phyloP scores from a whole-genome alignment of 2,329 filamentous ascomycete species.

The Diaporthe citrichinensis region DNA sequence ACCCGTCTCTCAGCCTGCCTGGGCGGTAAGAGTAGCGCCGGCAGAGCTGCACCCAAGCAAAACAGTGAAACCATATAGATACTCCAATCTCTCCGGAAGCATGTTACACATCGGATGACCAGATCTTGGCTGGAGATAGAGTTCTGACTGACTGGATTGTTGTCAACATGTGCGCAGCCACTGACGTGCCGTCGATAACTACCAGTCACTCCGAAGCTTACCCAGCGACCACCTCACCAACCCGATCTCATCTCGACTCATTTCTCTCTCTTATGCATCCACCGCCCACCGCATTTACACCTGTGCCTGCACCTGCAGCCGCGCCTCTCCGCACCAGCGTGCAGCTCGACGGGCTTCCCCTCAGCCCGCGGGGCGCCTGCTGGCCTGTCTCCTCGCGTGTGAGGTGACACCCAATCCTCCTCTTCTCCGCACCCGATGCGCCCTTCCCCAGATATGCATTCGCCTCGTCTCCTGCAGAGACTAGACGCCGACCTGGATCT shows the following conservation, averaged over 20 bases:
- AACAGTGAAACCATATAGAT: background rate
- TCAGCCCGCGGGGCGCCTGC: background rate
- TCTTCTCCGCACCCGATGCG: conserved; percentile 35
- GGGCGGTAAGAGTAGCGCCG: conserved; percentile 10
- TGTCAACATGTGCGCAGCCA: conserved; percentile 18
- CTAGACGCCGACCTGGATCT: conserved; percentile 5
- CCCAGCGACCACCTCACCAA: conserved; percentile 6
- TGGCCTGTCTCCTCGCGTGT: background rate
- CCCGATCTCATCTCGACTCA: background rate
- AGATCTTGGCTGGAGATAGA: conserved; percentile 28
- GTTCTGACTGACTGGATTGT: conserved; percentile 21
- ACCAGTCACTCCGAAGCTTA: conserved; percentile 8
- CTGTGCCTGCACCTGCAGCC: background rate
- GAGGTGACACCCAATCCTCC: conserved; percentile 8
- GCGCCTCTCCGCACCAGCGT: background rate
- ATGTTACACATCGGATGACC: conserved; percentile 22
- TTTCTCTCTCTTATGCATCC: background rate
- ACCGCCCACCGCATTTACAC: conserved; percentile 16
- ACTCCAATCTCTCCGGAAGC: background rate
- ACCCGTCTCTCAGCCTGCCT: conserved; percentile 2
- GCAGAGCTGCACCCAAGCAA: conserved; percentile 5
- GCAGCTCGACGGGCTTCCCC: background rate
- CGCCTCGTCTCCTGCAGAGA: conserved; percentile 2
- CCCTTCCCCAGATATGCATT: conserved; percentile 21
- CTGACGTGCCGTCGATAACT: background rate